These are phyloP conservation scores for Odontarrhena argentea DNA, from an alignment of 345 rosid genomes.

Conservation along the genomic window DNA sequence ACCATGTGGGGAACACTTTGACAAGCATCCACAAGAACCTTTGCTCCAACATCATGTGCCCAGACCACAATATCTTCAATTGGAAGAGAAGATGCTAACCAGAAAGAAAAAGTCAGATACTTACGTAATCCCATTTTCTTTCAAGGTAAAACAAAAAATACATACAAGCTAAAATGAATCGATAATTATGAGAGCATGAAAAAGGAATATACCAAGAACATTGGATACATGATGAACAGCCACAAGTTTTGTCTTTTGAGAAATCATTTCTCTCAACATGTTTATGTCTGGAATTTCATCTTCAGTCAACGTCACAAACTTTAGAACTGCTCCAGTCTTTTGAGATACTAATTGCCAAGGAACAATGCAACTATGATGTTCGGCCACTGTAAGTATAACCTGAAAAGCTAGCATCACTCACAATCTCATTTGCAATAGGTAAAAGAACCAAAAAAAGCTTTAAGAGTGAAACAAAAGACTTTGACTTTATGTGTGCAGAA, in stretches of 20 bases:
- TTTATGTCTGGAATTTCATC: conserved; percentile 67
- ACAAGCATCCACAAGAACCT: conserved; percentile 93
- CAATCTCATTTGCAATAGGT: conserved; percentile 17
- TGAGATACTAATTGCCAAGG: conserved; percentile 95
- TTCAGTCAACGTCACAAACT: conserved; percentile 60
- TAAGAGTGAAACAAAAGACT: background rate
- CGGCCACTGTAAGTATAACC: conserved; percentile 77
- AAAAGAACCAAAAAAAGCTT: background rate
- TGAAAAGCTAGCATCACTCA: conserved; percentile 45
- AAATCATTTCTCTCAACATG: conserved; percentile 57
- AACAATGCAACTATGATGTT: conserved; percentile 92
- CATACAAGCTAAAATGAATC: background rate
- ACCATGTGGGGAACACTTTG: conserved; percentile 96
- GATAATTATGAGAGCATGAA: conserved; percentile 2
- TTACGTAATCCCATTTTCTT: conserved; percentile 7
- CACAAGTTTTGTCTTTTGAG: conserved; percentile 74
- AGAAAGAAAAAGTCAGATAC: conserved; percentile 1
- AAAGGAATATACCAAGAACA: conserved; percentile 62
- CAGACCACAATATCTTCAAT: conserved; percentile 64
- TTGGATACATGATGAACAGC: conserved; percentile 90
- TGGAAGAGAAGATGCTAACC: conserved; percentile 78
- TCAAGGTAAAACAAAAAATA: background rate
- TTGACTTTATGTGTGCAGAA: background rate
- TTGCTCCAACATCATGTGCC: conserved; percentile 80
- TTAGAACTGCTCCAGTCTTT: conserved; percentile 75